Evolutionary conservation across 225 moss, liverwort and hornwort genomes (phyloP), one percentile per base, ranked within the genome.

Genomic region (Marchantia polymorpha): DNA sequence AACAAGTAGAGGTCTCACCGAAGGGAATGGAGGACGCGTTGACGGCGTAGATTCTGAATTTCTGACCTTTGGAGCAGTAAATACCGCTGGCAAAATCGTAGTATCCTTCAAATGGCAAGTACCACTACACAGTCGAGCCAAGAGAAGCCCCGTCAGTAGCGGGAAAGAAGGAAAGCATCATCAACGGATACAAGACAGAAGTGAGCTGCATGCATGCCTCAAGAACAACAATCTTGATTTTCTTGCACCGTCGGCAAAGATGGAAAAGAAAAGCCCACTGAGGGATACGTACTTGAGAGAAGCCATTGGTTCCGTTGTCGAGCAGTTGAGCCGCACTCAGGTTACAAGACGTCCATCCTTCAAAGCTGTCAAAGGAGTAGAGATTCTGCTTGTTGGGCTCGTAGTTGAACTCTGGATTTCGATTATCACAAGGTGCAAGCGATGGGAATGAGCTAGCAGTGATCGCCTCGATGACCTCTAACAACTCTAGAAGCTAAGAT

Each of bases 71-170:
- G 3, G 39, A 12, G 59, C 83, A 83, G 73, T 83, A 83, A 19
- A 79, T 55, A 8, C 79, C 83, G 25, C 83, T 83, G 52, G 78
- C 83, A 29, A 83, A 79, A n/a, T 79, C 66, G 74, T 83, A 83
- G 23, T 64, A 83, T 12, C 79, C 83, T 20, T 83, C 78, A 30
- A 53, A 79, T 46, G 83, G 83, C 49, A 83, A 25, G 56, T 74
- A 83, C 83, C 83, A 83, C 78, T 79, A 39, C 39, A 39, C 39
- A 39, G 39, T 39, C 39, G 39, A 39, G 39, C 39, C 39, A 39
- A 39, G 39, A 39, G 39, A 2, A 39, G 39, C 39, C 39, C 5
- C 39, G 39, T 39, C 39, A 39, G 39, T 39, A 39, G 39, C 39
- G 5, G 39, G 39, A 39, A 39, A 39, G 2, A 39, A 39, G 39